These are phyloP conservation scores for Trichoderma sp. DNA, from an alignment of 2,329 filamentous ascomycete species.

Conservation along the genomic window DNA sequence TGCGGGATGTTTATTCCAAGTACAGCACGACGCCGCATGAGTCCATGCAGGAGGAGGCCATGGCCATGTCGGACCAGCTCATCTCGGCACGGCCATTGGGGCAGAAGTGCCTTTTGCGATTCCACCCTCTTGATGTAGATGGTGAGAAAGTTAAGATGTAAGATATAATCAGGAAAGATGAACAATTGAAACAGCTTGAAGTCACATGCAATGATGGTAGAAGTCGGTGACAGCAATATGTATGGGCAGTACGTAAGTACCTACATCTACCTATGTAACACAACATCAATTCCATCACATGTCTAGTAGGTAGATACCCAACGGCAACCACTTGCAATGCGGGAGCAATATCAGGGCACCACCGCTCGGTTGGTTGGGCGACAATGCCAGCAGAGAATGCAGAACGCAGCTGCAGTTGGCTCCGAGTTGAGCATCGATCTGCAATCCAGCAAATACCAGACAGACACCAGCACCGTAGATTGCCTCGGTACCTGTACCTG, in stretches of 20 bases:
- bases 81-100: conserved; percentile 62
- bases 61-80: conserved; percentile 65
- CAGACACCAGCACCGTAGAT: background rate
- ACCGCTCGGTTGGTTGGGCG: background rate
- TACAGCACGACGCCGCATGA: conserved; percentile 55
- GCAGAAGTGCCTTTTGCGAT: conserved; percentile 56
- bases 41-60: conserved; percentile 52
- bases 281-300: background rate
- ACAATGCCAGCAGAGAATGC: background rate
- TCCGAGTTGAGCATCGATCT: background rate
- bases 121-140: conserved; percentile 35
- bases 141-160: background rate
- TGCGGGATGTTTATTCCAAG: conserved; percentile 59
- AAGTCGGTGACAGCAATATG: background rate
- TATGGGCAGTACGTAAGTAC: background rate
- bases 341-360: background rate
- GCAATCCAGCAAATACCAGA: background rate
- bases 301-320: background rate
- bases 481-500: background rate
- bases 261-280: no score
- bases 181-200: background rate
- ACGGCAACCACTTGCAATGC: background rate
- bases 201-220: background rate
- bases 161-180: background rate
- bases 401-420: background rate